Percentiles rank a stretch among this genome's conserved stretches.
Conservation (phyloP, 495 filamentous ascomycete species). For the Cercophora samala region DNA sequence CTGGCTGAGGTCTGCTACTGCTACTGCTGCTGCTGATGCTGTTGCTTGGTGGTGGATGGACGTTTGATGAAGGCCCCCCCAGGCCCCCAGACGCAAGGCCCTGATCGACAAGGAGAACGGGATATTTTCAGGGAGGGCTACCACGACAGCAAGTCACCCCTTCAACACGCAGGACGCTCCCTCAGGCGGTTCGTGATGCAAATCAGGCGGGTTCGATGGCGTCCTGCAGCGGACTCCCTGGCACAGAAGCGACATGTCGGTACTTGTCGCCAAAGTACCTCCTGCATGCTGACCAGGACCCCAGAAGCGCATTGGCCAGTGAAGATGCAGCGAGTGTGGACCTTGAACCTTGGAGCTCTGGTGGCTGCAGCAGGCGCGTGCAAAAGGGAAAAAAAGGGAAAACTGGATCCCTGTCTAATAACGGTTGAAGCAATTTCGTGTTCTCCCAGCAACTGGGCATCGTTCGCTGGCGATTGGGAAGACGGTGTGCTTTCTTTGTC, state of each 20-base stretch:
- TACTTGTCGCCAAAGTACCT: slow-evolving; percentile 27
- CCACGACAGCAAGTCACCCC: slow-evolving; percentile 7
- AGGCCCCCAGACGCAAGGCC: slow-evolving; percentile 15
- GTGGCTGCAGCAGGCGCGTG: slow-evolving; percentile 34
- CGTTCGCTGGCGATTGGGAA: slow-evolving; percentile 11
- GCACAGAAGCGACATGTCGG: slow-evolving; percentile 20
- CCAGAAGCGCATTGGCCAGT: slow-evolving; percentile 12
- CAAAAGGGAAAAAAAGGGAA: slow-evolving; percentile 20
- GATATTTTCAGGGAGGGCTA: slow-evolving; percentile 19
- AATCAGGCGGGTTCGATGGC: slow-evolving; percentile 13
- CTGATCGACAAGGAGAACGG: slow-evolving; percentile 26
- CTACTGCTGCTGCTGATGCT: too few species aligned
- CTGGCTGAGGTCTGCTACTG: not conserved
- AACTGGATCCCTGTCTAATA: slow-evolving; percentile 33
- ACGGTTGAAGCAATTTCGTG: slow-evolving; percentile 39
- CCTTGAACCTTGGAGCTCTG: slow-evolving; percentile 12
- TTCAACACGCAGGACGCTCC: slow-evolving; percentile 14
- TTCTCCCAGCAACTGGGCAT: slow-evolving; percentile 31
- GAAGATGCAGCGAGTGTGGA: slow-evolving; percentile 22
- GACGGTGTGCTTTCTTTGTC: slow-evolving; percentile 23
- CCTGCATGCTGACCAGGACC: slow-evolving; percentile 16
- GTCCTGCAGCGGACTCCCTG: slow-evolving; percentile 10
- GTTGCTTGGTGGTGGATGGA: not conserved
- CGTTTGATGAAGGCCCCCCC: not conserved
- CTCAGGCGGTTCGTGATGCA: slow-evolving; percentile 2